phyloP scores from a whole-genome alignment of 306 rosid species.

The Quercus gilva region DNA sequence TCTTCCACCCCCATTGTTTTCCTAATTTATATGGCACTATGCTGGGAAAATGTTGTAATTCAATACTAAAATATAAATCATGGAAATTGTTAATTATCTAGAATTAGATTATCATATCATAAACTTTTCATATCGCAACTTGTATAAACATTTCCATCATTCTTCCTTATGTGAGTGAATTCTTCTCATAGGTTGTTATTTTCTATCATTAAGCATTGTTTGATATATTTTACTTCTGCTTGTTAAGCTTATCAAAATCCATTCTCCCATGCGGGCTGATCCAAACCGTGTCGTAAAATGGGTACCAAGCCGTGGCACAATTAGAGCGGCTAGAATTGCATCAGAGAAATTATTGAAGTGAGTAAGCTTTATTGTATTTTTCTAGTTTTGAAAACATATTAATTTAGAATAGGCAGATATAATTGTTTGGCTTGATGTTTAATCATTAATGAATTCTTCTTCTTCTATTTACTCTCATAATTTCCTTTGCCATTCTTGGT shows the following conservation, averaged over 20 bases:
- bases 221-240: conserved; percentile 19
- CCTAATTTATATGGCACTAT: not conserved
- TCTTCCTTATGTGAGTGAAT: not conserved
- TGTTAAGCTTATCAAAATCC: conserved; percentile 86
- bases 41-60: not conserved
- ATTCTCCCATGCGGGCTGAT: conserved; percentile 94
- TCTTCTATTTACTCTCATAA: not conserved
- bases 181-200: conserved; percentile 5
- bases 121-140: not conserved
- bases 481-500: conserved; percentile 4
- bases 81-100: not conserved
- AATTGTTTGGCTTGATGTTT: not conserved
- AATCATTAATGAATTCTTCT: not conserved
- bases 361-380: not conserved
- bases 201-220: conserved; percentile 9
- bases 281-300: conserved; percentile 78
- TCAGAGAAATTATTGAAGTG: conserved; percentile 82
- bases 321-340: conserved; percentile 71
- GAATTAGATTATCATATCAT: not conserved
- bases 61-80: not conserved
- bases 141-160: not conserved
- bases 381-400: not conserved
- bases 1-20: no score
- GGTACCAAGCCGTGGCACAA: conserved; percentile 63
- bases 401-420: not conserved